Evolutionary conservation across 2,329 filamentous ascomycete species (phyloP).

Genomic region (Lachnellula cervina): DNA sequence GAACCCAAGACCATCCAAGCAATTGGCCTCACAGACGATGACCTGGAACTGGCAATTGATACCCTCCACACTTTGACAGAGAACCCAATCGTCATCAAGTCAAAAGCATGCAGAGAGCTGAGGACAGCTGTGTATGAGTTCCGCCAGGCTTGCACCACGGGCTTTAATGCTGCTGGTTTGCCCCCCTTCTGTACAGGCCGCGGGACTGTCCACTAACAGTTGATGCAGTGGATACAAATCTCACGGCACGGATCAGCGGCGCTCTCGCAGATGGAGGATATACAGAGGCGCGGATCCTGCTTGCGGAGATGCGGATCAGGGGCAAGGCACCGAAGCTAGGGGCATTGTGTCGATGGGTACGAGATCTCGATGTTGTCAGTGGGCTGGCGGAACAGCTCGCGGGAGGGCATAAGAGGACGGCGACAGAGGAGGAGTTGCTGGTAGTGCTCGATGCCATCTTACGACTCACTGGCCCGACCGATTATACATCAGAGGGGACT

Average conservation of each 20-base stretch:
- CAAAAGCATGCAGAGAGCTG: slow-evolving; percentile 62
- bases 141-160: slow-evolving; percentile 62
- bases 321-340: slow-evolving; percentile 61
- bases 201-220: slow-evolving; percentile 6
- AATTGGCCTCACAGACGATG: slow-evolving; percentile 59
- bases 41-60: slow-evolving; percentile 63
- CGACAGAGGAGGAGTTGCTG: slow-evolving; percentile 51
- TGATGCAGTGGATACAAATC: slow-evolving; percentile 48
- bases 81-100: slow-evolving; percentile 60
- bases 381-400: slow-evolving; percentile 54
- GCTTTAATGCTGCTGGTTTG: slow-evolving; percentile 52
- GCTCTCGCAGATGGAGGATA: slow-evolving; percentile 62
- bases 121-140: slow-evolving; percentile 65
- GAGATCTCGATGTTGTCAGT: slow-evolving; percentile 64
- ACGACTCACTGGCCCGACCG: slow-evolving; percentile 57
- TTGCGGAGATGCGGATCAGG: slow-evolving; percentile 67
- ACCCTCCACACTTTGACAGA: slow-evolving; percentile 54
- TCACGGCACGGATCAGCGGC: slow-evolving; percentile 62
- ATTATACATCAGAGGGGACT: slow-evolving; percentile 38
- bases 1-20: slow-evolving; percentile 46
- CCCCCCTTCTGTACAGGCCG: slow-evolving; percentile 7
- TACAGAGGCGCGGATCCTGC: slow-evolving; percentile 57
- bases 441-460: slow-evolving; percentile 59
- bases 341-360: slow-evolving; percentile 66
- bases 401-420: slow-evolving; percentile 36